A percentile compares a stretch with the other conserved stretches of the same genome.
phyloP scores from a whole-genome alignment of 805 yeast species.

The Barnettozyma siamensis region DNA sequence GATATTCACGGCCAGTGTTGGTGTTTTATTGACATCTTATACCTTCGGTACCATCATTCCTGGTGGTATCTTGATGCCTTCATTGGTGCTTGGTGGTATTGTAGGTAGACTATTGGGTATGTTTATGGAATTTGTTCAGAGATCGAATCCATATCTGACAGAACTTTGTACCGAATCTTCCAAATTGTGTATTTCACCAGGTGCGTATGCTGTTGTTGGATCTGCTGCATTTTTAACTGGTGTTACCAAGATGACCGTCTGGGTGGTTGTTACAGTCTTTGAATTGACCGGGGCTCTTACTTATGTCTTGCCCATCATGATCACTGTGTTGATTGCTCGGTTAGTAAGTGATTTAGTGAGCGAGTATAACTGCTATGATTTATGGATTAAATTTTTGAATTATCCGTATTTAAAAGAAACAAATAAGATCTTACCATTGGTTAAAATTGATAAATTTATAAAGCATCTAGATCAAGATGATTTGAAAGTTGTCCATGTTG shows the following conservation, averaged over 20 bases:
- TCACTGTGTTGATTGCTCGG: slow-evolving; percentile 70
- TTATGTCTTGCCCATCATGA: slow-evolving; percentile 81
- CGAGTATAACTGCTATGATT: slow-evolving; percentile 60
- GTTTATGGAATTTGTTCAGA: slow-evolving; percentile 43
- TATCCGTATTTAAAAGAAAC: slow-evolving; percentile 40
- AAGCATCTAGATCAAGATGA: slow-evolving; percentile 25
- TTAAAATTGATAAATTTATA: slow-evolving; percentile 31
- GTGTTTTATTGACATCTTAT: slow-evolving; percentile 56
- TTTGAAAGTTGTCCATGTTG: slow-evolving; percentile 26
- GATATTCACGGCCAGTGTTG: slow-evolving; percentile 33
- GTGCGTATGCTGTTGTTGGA: slow-evolving; percentile 85
- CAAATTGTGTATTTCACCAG: slow-evolving; percentile 66
- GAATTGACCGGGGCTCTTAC: slow-evolving; percentile 84
- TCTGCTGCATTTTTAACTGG: slow-evolving; percentile 82
- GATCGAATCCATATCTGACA: slow-evolving; percentile 30
- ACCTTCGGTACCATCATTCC: slow-evolving; percentile 66
- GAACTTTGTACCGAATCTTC: slow-evolving; percentile 37
- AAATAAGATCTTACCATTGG: slow-evolving; percentile 35
- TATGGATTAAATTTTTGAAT: slow-evolving; percentile 38
- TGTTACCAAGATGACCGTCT: slow-evolving; percentile 71
- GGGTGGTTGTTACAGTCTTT: slow-evolving; percentile 74
- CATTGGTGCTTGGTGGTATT: slow-evolving; percentile 56
- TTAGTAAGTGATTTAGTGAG: slow-evolving; percentile 61
- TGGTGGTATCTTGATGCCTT: slow-evolving; percentile 63
- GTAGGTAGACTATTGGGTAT: slow-evolving; percentile 53